phyloP scores from a whole-genome alignment of 208 protist genomes.

The Acanthamoeba triangularis region DNA sequence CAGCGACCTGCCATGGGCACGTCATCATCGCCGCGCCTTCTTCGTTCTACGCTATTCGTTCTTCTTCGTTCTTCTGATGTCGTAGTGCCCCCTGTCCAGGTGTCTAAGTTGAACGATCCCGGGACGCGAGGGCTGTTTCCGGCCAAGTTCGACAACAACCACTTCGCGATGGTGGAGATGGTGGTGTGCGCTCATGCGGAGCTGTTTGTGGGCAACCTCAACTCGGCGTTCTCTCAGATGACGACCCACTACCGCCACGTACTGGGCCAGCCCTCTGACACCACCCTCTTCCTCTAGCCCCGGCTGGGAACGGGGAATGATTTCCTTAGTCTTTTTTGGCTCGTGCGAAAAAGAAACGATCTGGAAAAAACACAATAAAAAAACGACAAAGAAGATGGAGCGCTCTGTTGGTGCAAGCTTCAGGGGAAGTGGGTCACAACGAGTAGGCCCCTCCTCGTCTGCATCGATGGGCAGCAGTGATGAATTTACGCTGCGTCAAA shows the following conservation, averaged over 20 bases:
- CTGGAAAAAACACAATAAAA: not conserved
- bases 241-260: slow-evolving; percentile 18
- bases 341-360: too few species aligned
- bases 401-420: too few species aligned
- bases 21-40: not conserved
- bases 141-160: slow-evolving; percentile 21
- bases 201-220: slow-evolving; percentile 17
- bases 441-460: too few species aligned
- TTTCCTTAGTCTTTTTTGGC: too few species aligned
- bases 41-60: not conserved
- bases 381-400: too few species aligned
- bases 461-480: not conserved
- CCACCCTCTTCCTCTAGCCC: not conserved
- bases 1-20: not conserved
- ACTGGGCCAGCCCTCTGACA: not conserved
- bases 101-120: not conserved
- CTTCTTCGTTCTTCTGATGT: not conserved
- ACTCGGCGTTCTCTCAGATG: not conserved
- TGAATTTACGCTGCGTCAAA: not conserved
- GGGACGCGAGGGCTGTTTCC: not conserved
- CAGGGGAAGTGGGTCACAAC: too few species aligned
- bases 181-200: not conserved
- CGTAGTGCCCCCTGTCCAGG: not conserved
- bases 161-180: not conserved
- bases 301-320: too few species aligned